Evolutionary conservation across 305 asterid genomes (phyloP), one percentile per base, ranked within the genome.

Genomic region (Fraxinus latifolia): DNA sequence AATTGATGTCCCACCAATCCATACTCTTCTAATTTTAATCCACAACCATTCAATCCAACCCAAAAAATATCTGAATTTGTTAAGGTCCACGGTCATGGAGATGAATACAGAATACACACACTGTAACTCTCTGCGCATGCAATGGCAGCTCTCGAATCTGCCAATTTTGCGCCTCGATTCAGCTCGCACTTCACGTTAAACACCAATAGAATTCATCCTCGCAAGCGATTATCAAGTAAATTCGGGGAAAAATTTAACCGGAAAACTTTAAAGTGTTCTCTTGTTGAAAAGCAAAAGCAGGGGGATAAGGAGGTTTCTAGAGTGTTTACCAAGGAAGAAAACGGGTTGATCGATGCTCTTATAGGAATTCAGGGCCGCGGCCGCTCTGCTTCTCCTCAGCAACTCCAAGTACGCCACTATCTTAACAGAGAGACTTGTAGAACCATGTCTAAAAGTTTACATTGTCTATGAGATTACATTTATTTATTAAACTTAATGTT

Each of bases 281-380:
- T 89, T 32, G 84, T 84, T 42, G 90, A 85, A 70, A 85, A 87
- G 79, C 89, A 84, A 84, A 82, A 86, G 72, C 80, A 78, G 29
- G 90, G 80, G 68, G 87, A 67, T 9, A 27, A 75, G 44, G 84
- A 83, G 79, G 88, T 83, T 85, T 83, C 90, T 19, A 62, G 75
- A 21, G 77, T 83, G 44, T 95, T 93, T 81, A 88, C 89, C 4
- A 80, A 87, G 80, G 94, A 91, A 36, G 98, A 95, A 67, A 85
- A 77, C 77, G 84, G 85, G 12, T 87, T 95, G 17, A 86, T 95
- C 82, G 87, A 87, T 78, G 98, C 98, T 81, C 90, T 95, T 77
- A 90, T 95, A 83, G 99, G 98, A 80, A 86, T 91, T 80, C 99
- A 91, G 79, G 99, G 98, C 84, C 97, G 98, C 31, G 99, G 99